Evolutionary conservation across 495 filamentous ascomycete species (phyloP).

Genomic region (Xeromyces bisporus): DNA sequence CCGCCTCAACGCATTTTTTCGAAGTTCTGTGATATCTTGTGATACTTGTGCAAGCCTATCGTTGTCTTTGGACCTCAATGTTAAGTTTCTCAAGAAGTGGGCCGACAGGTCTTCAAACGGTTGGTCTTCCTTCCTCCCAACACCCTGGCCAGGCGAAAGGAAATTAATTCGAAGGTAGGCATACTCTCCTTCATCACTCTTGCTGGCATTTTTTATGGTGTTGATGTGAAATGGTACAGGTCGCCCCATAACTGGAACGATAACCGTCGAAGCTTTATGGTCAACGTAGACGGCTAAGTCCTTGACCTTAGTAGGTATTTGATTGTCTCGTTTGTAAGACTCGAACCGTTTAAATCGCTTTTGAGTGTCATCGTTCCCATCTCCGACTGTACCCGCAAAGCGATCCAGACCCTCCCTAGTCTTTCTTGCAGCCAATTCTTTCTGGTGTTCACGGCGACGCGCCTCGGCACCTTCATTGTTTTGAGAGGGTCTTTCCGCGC

Average conservation of each 20-base stretch:
- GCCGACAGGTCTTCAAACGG: constrained; percentile 94
- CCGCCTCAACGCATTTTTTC: constrained; percentile 71
- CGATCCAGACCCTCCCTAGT: constrained; percentile 70
- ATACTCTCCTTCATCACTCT: constrained; percentile 86
- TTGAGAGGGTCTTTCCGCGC: constrained; percentile 72
- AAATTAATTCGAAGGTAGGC: constrained; percentile 94
- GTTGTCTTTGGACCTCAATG: constrained; percentile 78
- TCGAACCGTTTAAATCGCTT: constrained; percentile 98
- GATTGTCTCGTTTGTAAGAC: constrained; percentile 96
- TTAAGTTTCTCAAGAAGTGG: constrained; percentile 89
- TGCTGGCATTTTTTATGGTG: constrained; percentile 95
- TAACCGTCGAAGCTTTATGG: constrained; percentile 70
- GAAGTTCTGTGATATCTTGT: constrained; percentile 79
- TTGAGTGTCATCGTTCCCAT: constrained; percentile 74
- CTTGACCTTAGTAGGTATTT: constrained; percentile 65
- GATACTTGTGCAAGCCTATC: constrained; percentile 77
- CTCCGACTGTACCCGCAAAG: constrained; percentile 63
- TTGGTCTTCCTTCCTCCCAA: constrained; percentile 94
- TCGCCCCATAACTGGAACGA: constrained; percentile 91
- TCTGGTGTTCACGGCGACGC: constrained; percentile 79
- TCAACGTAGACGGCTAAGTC: constrained; percentile 83
- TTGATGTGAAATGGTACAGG: constrained; percentile 98
- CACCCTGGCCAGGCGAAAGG: constrained; percentile 90
- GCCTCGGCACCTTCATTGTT: constrained; percentile 82
- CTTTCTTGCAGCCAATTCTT: constrained; percentile 72